Conservation (phyloP, 257 asterid genomes). For the Solanum virginianum region DNA sequence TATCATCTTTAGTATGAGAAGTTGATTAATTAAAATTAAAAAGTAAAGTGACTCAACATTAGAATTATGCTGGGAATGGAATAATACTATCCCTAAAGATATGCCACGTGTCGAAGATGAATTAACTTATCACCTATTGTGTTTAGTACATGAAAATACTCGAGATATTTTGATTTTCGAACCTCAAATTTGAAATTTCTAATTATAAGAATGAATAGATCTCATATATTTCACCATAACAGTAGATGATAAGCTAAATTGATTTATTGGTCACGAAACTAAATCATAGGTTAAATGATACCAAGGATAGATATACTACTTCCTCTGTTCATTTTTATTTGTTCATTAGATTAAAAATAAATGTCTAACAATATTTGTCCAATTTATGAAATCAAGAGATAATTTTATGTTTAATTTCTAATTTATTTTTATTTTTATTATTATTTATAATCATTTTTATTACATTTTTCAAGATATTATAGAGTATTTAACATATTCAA, state of each 20-base stretch:
- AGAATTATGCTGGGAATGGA: background rate
- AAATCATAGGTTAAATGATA: background rate
- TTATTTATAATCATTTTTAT: too few species aligned
- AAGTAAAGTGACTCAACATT: background rate
- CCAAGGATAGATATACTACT: background rate
- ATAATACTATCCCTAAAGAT: background rate
- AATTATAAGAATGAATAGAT: background rate
- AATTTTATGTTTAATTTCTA: too few species aligned
- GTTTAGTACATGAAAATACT: accelerated
- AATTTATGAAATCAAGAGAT: too few species aligned
- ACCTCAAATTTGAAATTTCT: background rate
- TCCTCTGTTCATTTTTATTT: too few species aligned
- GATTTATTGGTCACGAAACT: background rate
- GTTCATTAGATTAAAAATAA: too few species aligned
- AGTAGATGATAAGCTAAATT: background rate
- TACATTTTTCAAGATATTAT: too few species aligned
- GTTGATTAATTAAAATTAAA: background rate
- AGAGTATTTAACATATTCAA: too few species aligned
- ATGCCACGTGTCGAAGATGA: background rate
- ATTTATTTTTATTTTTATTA: too few species aligned
- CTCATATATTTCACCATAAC: background rate
- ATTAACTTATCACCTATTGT: background rate
- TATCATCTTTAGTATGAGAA: background rate
- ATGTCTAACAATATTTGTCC: too few species aligned
- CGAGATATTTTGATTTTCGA: accelerated